phyloP scores from a whole-genome alignment of 345 rosid genomes.

The Arabidopsis thaliana region DNA sequence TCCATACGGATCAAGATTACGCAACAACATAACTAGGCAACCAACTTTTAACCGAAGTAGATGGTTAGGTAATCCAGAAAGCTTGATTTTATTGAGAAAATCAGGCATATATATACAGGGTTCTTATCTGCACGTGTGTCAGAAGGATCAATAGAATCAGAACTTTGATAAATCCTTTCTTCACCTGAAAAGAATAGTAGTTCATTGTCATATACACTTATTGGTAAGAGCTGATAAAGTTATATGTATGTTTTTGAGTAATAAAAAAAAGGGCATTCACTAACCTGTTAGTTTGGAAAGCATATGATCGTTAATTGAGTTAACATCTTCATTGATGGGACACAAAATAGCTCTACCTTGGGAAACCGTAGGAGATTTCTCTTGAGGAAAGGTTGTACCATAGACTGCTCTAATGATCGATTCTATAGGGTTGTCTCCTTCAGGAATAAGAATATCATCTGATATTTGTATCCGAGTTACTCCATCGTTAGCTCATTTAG shows the following conservation, averaged over 20 bases:
- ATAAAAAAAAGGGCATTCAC: not conserved
- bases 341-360: too few relatives aligned
- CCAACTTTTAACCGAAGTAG: not conserved
- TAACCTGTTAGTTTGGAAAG: not conserved
- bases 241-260: too few relatives aligned
- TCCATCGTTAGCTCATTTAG: not conserved
- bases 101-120: not conserved
- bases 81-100: not conserved
- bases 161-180: not conserved
- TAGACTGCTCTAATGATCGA: too few relatives aligned
- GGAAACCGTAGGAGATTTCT: too few relatives aligned
- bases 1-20: not conserved
- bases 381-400: too few relatives aligned
- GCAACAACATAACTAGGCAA: not conserved
- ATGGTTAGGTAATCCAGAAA: not conserved
- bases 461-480: not conserved
- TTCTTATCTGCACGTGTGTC: not conserved
- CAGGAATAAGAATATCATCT: too few relatives aligned
- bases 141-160: not conserved
- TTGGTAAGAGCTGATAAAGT: not conserved
- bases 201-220: too few relatives aligned
- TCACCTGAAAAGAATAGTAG: not conserved
- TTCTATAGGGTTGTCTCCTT: too few relatives aligned
- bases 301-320: too few relatives aligned
- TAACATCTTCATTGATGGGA: too few relatives aligned